phyloP scores from a whole-genome alignment of 139 green algal genomes.

The Auxenochlorella pyrenoidosa region DNA sequence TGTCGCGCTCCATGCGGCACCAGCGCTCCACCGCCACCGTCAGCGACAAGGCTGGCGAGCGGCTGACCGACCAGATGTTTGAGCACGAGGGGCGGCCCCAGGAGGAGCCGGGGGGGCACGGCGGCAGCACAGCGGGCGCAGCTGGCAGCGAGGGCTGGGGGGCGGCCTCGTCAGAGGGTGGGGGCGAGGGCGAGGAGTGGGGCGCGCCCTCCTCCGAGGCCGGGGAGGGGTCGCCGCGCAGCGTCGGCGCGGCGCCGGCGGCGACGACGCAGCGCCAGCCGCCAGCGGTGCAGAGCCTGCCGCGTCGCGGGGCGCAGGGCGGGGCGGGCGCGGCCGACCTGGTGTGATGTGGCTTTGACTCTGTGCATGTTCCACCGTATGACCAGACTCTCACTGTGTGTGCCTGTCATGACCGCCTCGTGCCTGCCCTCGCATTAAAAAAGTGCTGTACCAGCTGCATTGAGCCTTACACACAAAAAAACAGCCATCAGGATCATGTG shows the following conservation, averaged over 20 bases:
- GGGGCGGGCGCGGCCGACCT: too few relatives aligned
- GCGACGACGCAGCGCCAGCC: background rate
- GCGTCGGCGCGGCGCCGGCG: background rate
- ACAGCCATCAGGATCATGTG: too few relatives aligned
- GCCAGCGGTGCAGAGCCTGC: background rate
- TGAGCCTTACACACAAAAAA: too few relatives aligned
- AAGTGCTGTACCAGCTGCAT: too few relatives aligned
- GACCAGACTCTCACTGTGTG: too few relatives aligned
- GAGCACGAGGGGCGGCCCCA: background rate
- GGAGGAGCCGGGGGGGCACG: background rate
- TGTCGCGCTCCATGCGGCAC: slow-evolving; percentile 7
- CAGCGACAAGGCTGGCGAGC: slow-evolving; percentile 14
- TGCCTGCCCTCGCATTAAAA: too few relatives aligned
- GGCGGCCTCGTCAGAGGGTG: background rate
- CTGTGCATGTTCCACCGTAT: too few relatives aligned
- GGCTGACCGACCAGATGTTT: slow-evolving; percentile 3
- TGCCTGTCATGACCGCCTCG: too few relatives aligned
- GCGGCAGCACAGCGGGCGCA: background rate
- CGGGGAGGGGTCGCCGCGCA: background rate
- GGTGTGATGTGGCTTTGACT: too few relatives aligned
- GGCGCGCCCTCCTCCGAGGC: background rate
- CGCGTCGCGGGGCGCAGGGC: too few relatives aligned
- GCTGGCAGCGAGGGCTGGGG: too few relatives aligned
- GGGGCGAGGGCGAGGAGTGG: background rate
- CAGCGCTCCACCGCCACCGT: slow-evolving; percentile 4